Percentiles rank a stretch among this genome's conserved stretches.
These are phyloP conservation scores for Cryphonectria naterciae DNA, from an alignment of 2,329 filamentous ascomycete genomes.

Conservation along the genomic window DNA sequence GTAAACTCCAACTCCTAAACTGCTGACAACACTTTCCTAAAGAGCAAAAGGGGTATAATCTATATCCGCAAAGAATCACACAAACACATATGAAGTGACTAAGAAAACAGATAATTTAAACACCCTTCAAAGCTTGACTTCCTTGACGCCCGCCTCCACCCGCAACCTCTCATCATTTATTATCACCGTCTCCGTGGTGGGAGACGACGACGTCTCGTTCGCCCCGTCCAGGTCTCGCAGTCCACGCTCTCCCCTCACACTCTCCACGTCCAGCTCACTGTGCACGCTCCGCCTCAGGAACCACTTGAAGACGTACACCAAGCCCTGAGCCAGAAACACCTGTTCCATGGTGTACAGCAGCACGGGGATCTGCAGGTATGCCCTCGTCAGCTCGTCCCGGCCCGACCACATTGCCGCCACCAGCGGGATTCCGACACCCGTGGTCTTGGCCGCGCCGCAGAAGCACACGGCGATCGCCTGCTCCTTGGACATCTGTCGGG, in stretches of 20 bases:
- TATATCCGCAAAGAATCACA: neutral
- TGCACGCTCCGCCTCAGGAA: slow-evolving; percentile 39
- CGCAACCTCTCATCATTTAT: neutral
- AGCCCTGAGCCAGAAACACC: slow-evolving; percentile 49
- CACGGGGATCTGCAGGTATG: slow-evolving; percentile 66
- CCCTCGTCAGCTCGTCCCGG: slow-evolving; percentile 56
- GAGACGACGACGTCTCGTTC: neutral
- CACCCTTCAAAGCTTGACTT: neutral
- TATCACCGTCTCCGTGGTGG: neutral
- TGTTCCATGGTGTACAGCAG: slow-evolving; percentile 66
- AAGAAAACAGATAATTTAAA: neutral
- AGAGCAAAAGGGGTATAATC: neutral
- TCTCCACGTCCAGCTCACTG: slow-evolving; percentile 30
- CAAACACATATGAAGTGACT: neutral
- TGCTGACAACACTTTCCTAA: neutral
- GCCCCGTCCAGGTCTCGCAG: slow-evolving; percentile 4
- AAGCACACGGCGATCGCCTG: slow-evolving; percentile 74
- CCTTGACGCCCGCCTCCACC: neutral
- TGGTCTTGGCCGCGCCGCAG: slow-evolving; percentile 74
- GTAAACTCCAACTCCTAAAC: neutral
- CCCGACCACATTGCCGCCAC: slow-evolving; percentile 69
- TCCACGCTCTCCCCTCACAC: neutral
- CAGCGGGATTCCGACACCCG: slow-evolving; percentile 70
- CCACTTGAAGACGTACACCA: slow-evolving; percentile 53
- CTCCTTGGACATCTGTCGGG: slow-evolving; percentile 58